Base-by-base conservation (phyloP, 2,329 filamentous ascomycete species). In the Trichoderma sp. region DNA sequence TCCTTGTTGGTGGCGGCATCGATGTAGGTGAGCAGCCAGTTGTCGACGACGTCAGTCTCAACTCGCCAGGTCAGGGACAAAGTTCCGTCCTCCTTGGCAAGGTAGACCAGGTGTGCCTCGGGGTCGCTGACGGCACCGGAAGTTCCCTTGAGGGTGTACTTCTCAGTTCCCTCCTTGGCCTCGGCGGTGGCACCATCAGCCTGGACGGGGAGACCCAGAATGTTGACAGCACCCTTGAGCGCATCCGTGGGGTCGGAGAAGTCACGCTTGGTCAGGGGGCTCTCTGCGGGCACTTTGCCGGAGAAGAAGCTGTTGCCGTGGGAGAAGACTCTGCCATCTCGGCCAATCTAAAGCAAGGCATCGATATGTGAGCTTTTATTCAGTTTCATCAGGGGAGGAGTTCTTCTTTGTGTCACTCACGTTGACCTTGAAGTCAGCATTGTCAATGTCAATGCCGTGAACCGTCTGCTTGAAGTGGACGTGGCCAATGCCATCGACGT, bases 21-120 rank as follows among this genome's bases (percentile, higher is more conserved):
- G 35, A 88, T 81, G 71, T 88, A 89, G 2, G 84, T 84, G 50
- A 87, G 75, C n/a, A 88, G 80, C 85, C 85, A 89, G 76, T 87
- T 85, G 69, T 83, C 81, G 9, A 79, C 68, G 48, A 87, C 75
- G 67, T 88, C 85, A 2, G 86, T 88, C 80, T 88, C 86, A 12
- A 89, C 78, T 72, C 86, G 79, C 86, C 86, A 89, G 0, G 84
- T 79, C 22, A 88, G 78, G 7, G 79, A 80, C 5, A 89, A 78
- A 2, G 72, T 76, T 56, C 80, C 81, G 48, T 85, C 81, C 0
- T 78, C 73, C 68, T 82, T 84, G 71, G 82, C 78, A 50, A 87
- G 79, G 75, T 88, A 89, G 42, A 86, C 82, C 3, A 88, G 79
- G 69, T 82, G 82, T 4, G 84, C 85, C 71, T 86, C 81, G 0